phyloP scores from a whole-genome alignment of 768 basidiomycete species.

The Mycena crocata region DNA sequence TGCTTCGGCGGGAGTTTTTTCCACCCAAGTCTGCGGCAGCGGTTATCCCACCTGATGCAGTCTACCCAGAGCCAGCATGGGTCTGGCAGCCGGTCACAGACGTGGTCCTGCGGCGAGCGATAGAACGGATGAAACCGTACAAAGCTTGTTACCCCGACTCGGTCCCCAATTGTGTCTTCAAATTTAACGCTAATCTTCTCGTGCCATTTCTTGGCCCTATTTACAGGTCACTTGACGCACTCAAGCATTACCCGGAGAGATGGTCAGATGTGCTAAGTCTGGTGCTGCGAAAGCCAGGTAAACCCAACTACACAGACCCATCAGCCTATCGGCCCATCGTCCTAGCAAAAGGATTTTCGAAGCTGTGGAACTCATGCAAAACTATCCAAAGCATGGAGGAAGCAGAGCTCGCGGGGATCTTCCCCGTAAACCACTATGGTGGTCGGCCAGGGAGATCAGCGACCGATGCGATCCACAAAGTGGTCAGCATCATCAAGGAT shows the following conservation, averaged over 20 bases:
- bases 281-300: conserved; percentile 49
- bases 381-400: conserved; percentile 30
- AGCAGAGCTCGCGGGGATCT: background rate
- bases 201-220: conserved; percentile 41
- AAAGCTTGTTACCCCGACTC: conserved; percentile 45
- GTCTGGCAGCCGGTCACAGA: conserved; percentile 36
- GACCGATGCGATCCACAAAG: conserved; percentile 19
- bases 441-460: too few species aligned
- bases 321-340: conserved; percentile 54
- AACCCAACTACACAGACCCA: conserved; percentile 43
- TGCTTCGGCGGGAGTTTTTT: conserved; percentile 44
- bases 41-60: conserved; percentile 8
- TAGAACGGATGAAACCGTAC: conserved; percentile 44
- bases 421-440: too few species aligned
- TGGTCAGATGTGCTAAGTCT: conserved; percentile 43
- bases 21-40: conserved; percentile 23
- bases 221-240: conserved; percentile 41
- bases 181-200: conserved; percentile 35
- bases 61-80: conserved; percentile 42
- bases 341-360: conserved; percentile 43
- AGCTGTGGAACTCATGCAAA: conserved; percentile 27
- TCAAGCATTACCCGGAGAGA: conserved; percentile 32
- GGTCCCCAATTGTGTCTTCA: conserved; percentile 47
- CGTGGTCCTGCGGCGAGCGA: conserved; percentile 38
- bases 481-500: conserved; percentile 35